These are phyloP conservation scores for Penicillium robsamsonii DNA, from an alignment of 495 filamentous ascomycete species.

Conservation along the genomic window DNA sequence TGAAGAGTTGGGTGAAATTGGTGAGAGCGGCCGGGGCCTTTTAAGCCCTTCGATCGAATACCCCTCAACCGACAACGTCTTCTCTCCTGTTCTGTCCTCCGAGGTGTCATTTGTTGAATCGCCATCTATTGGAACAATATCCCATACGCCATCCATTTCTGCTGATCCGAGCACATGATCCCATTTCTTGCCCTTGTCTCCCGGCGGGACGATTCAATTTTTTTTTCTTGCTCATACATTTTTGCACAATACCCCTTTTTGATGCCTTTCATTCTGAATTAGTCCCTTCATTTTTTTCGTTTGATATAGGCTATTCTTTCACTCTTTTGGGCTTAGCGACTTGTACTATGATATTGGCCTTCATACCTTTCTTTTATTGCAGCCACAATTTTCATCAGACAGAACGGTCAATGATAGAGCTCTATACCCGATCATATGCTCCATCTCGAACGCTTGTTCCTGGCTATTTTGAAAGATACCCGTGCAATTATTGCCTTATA, in stretches of 20 bases:
- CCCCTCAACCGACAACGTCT: neutral
- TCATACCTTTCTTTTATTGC: conserved; percentile 9
- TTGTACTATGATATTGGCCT: conserved; percentile 13
- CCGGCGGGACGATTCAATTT: conserved; percentile 22
- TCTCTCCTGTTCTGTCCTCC: conserved; percentile 8
- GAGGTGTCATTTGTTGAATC: conserved; percentile 9
- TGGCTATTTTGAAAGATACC: conserved; percentile 31
- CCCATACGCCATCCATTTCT: neutral
- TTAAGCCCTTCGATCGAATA: conserved; percentile 33
- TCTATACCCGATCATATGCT: conserved; percentile 5
- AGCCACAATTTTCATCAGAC: conserved; percentile 3
- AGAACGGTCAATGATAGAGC: conserved; percentile 2
- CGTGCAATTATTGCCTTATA: conserved; percentile 16
- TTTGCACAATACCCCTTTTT: conserved; percentile 28
- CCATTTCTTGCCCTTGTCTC: conserved; percentile 23
- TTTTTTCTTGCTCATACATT: conserved; percentile 11
- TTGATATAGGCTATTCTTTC: conserved; percentile 12
- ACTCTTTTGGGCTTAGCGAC: conserved; percentile 1
- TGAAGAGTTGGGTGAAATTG: conserved; percentile 59
- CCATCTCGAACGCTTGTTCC: neutral
- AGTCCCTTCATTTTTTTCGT: conserved; percentile 2
- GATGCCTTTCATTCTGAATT: conserved; percentile 14
- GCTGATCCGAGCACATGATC: conserved; percentile 7
- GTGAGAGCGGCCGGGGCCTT: conserved; percentile 37
- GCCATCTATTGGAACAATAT: conserved; percentile 13